Percentiles rank a stretch among this genome's conserved stretches.
Conservation (phyloP, 129 eudicot species). For the Cynara cardunculus region DNA sequence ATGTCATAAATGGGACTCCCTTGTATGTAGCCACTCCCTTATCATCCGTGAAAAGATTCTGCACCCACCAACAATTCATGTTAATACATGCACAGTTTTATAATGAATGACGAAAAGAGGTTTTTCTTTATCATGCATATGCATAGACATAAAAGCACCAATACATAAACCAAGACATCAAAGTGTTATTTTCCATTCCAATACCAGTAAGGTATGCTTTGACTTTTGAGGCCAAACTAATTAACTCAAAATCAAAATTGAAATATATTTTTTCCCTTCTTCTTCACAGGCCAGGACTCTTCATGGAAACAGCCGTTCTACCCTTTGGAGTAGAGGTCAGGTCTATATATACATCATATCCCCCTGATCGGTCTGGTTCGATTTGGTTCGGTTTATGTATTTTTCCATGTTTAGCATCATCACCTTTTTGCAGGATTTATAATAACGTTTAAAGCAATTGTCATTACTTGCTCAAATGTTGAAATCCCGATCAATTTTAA, state of each 20-base stretch:
- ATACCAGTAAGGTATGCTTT: background rate
- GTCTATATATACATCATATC: background rate
- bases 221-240: background rate
- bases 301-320: background rate
- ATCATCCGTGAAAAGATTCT: constrained; percentile 87
- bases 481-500: background rate
- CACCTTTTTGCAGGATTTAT: background rate
- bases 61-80: constrained; percentile 31
- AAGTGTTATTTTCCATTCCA: background rate
- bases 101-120: background rate
- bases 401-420: background rate
- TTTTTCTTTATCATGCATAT: background rate
- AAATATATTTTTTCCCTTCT: background rate
- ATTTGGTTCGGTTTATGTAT: background rate
- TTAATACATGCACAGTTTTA: constrained; percentile 16
- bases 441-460: background rate
- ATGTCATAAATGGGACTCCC: constrained; percentile 88
- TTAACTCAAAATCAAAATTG: background rate
- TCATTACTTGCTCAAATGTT: background rate
- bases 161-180: background rate
- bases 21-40: constrained; percentile 88
- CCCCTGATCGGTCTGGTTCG: background rate
- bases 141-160: background rate
- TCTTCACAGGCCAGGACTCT: background rate
- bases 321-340: background rate